Evolutionary conservation across 2,329 filamentous ascomycete genomes (phyloP), one percentile per base, ranked within the genome.

Genomic region (Orbilia javanica): DNA sequence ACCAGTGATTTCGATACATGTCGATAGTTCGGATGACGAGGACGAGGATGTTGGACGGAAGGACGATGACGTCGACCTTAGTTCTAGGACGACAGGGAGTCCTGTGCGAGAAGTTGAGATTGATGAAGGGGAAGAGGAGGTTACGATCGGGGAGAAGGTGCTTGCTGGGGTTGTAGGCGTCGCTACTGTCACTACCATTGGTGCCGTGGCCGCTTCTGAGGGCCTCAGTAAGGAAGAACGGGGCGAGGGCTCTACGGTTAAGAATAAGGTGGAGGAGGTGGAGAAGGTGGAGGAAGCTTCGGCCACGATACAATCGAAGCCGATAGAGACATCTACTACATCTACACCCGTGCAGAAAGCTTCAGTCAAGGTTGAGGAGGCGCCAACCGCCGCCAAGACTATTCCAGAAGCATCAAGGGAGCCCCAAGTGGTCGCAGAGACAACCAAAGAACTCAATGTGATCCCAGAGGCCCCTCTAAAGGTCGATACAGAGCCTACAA

Each of bases 21-120:
- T 50, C 20, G 74, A 78, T 36, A 78, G 74, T 34, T 78, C 74
- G 25, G 74, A 78, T 27, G 74, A 69, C 3, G 74, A 78, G 27
- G 74, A 78, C 4, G 70, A 74, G 1, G 74, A 78, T 27, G 67
- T 39, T 4, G 67, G 42, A 4, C 67, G 67, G 62, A 69, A 69
- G n/a, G 48, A 64, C 10, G 46, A 53, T 22, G 72, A 70, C 8
- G 72, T 63, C 3, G 74, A 78, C 46, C 67, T 34, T 50, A 78
- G 74, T 25, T 78, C 74, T 27, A 34, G 74, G 63, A 78, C 74
- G 10, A 78, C 74, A 4, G 74, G 74, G 1, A 78, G 74, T 31
- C 74, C 74, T 31, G 63, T 67, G 18, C 62, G 74, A 25, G 74
- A 78, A 31, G 36, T 39, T 15, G 36, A 39, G 13, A 2, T 15